Evolutionary conservation across 495 filamentous ascomycete species (phyloP), one percentile per base, ranked within the genome.

Genomic region (Penicillium manginii): DNA sequence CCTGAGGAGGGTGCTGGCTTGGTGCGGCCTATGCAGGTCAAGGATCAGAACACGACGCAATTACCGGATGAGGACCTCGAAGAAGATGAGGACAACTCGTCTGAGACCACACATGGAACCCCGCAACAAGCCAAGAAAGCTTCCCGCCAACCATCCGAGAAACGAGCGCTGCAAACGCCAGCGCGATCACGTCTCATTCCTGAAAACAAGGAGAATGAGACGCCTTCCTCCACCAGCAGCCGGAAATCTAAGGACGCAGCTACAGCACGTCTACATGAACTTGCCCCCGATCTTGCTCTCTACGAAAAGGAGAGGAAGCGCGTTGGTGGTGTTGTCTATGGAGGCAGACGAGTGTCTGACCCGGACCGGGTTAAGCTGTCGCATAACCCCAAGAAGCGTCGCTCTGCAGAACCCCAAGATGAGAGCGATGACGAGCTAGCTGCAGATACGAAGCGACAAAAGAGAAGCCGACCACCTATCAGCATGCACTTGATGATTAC

Each of bases 221-320:
- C 91, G 0, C 92, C 93, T 0, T 86, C 85, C 2, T 84, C 86
- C 14, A 90, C 84, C 4, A 85, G 86, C 43, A 93, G 90, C 69
- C 87, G 94, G 29, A 91, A 88, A 65, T 93, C 94, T 8, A 97
- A 97, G 66, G 87, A 89, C 3, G 85, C 86, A 58, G 94, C 96
- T 32, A 75, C 87, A 3, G 86, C 87, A 4, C 86, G 82, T 52
- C 75, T 98, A 3, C 91, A 94, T 51, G 82, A 86, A 21, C 73
- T 90, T 22, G 92, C 91, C 10, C 82, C 86, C 0, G 94, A 97
- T 71, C 90, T 97, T 61, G 88, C 87, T 8, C 76, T 93, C 50
- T 97, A 92, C 67, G 89, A 99, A 69, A 97, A 96, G 66, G 94
- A 99, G 72, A 91, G 80, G 78, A 96, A 94, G 77, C 85, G 86